Percentiles rank a stretch among this genome's conserved stretches.
Evolutionary conservation across 208 protist species (phyloP).

Genomic region (Herpetomonas tarakana): DNA sequence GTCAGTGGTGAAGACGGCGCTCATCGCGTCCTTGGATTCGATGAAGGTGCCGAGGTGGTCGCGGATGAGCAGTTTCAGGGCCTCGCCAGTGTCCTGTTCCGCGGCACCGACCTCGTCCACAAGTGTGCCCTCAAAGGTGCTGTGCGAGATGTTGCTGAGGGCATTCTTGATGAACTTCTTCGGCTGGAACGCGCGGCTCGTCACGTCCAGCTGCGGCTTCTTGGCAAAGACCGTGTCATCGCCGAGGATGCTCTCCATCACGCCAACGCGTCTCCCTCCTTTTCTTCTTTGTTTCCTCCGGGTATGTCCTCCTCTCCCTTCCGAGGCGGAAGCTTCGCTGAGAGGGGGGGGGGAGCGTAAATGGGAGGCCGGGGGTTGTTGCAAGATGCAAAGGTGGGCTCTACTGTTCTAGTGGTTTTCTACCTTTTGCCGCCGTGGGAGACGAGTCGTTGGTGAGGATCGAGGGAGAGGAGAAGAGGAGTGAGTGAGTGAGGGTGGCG

Average conservation of each 20-base stretch:
- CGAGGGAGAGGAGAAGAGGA: too few species aligned
- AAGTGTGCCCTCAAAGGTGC: constrained; percentile 47
- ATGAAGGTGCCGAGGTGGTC: constrained; percentile 86
- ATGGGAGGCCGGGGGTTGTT: too few species aligned
- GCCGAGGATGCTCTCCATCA: constrained; percentile 28
- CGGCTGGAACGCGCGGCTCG: constrained; percentile 70
- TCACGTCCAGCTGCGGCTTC: constrained; percentile 46
- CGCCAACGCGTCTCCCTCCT: too few species aligned
- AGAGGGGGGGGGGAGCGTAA: too few species aligned
- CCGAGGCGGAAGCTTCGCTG: too few species aligned
- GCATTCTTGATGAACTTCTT: constrained; percentile 59
- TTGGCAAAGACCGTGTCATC: constrained; percentile 13
- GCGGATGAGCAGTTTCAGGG: constrained; percentile 77
- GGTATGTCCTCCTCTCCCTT: too few species aligned
- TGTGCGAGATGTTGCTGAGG: constrained; percentile 38
- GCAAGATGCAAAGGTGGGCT: too few species aligned
- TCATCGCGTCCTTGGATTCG: constrained; percentile 77
- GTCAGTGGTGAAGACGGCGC: constrained; percentile 66
- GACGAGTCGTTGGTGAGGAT: too few species aligned
- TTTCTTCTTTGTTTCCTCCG: too few species aligned
- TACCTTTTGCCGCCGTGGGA: too few species aligned
- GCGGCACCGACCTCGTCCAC: constrained; percentile 30
- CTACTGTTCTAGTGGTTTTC: too few species aligned
- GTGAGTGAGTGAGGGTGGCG: too few species aligned
- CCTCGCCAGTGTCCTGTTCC: constrained; percentile 41